Evolutionary conservation across 805 yeast species (phyloP), one percentile per base, ranked within the genome.

Genomic region (Zygosaccharomyces rouxii): DNA sequence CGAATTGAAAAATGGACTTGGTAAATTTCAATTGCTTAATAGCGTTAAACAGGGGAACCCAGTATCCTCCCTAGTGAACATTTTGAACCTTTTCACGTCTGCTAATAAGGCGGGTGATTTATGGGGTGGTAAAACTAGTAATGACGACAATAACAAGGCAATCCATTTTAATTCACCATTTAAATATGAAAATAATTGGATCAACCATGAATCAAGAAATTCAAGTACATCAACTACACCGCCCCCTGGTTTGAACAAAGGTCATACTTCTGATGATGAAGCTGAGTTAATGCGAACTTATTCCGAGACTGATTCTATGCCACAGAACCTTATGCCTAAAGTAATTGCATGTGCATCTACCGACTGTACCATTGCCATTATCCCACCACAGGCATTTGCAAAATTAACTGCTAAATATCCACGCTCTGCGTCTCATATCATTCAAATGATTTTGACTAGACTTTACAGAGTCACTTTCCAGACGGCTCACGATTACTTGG

Each of bases 391-490:
- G 45, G 86, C 97, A 0, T 94, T 92, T 57, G 75, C 79, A 47
- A 72, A 85, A 46, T 76, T 92, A 35, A 83, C 86, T 5, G 63
- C 71, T 26, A 86, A 82, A 57, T 88, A 83, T 61, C 98, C 98
- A 5, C 80, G 86, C 53, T 87, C 96, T 0, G 84, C 97, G 0
- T 87, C 97, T 0, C 97, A 90, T 65, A 90, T 94, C 26, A 92
- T 92, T 11, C 96, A 95, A 58, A 89, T 92, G 80, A 88, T 92
- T 21, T 70, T 92, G 48, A 84, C 95, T 1, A 77, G 96, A 53
- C 74, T 94, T 46, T 88, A 89, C 63, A 79, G 95, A 55, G 97
- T 94, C 7, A 92, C 98, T 0, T 82, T 92, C 66, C 90, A 87
- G 60, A 87, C 97, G 0, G 87, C 94, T 7, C 94, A 90, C 63